These are phyloP conservation scores for Plasmodium vinckei DNA, from an alignment of 169 alveolate species.

Conservation along the genomic window DNA sequence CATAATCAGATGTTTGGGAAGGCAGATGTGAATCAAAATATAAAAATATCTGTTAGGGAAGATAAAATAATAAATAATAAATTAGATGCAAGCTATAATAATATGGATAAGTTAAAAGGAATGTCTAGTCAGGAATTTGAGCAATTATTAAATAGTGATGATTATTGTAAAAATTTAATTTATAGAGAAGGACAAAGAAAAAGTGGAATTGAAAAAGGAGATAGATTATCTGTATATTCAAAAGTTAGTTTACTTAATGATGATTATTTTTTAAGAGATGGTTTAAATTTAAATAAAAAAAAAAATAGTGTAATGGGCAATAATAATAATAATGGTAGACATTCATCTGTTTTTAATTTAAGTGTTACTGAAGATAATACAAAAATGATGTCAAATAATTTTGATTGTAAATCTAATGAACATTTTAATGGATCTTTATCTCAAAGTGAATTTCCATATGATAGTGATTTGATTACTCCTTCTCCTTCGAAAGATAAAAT, in stretches of 20 bases:
- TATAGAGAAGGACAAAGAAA: background rate
- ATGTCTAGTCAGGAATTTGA: conserved; percentile 56
- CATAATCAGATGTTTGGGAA: too few relatives aligned
- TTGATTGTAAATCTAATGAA: conserved; percentile 13
- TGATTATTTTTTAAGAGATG: conserved; percentile 35
- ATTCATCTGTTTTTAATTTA: conserved; percentile 47
- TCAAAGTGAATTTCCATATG: conserved; percentile 21
- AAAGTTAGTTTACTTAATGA: conserved; percentile 44
- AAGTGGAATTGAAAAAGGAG: conserved; percentile 5
- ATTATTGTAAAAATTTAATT: background rate
- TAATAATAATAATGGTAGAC: conserved; percentile 11
- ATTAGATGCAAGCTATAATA: background rate
- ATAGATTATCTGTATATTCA: conserved; percentile 7
- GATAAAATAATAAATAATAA: background rate
- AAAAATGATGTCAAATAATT: conserved; percentile 14
- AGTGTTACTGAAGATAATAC: conserved; percentile 50
- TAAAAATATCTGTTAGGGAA: background rate
- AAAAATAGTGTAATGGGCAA: conserved; percentile 34
- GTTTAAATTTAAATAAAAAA: conserved; percentile 8
- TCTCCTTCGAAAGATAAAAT: conserved; percentile 55
- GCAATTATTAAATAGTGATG: conserved; percentile 25
- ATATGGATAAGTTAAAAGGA: conserved; percentile 25
- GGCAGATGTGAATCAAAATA: too few relatives aligned
- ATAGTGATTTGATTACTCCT: conserved; percentile 61
- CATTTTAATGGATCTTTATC: conserved; percentile 22